Conservation (phyloP, 2,329 filamentous ascomycete genomes). For the Alternaria sp. region DNA sequence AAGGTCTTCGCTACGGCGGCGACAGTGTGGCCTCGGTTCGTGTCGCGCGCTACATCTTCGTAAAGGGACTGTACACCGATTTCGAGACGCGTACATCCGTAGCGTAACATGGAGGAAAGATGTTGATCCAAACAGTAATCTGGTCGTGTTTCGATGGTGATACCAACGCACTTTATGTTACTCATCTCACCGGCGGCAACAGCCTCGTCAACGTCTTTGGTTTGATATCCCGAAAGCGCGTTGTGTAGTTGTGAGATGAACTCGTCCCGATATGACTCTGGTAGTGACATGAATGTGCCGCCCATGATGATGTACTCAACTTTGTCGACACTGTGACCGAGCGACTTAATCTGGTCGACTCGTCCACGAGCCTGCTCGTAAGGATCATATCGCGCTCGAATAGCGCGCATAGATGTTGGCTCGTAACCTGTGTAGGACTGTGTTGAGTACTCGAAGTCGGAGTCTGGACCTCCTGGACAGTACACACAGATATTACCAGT, state of each 20-base stretch:
- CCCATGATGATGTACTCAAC: slow-evolving; percentile 99
- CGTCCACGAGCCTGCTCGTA: slow-evolving; percentile 96
- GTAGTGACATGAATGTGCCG: slow-evolving; percentile 96
- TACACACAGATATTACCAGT: slow-evolving; percentile 99
- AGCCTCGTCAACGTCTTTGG: slow-evolving; percentile 91
- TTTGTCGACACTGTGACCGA: slow-evolving; percentile 97
- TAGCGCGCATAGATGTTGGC: slow-evolving; percentile 97
- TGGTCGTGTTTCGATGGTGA: slow-evolving; percentile 96
- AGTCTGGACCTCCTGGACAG: slow-evolving; percentile 95
- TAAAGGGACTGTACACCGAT: slow-evolving; percentile 96
- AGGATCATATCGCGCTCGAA: slow-evolving; percentile 94
- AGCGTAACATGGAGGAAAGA: slow-evolving; percentile 93
- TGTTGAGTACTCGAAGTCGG: slow-evolving; percentile 98
- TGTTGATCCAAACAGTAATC: slow-evolving; percentile 98
- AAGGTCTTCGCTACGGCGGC: slow-evolving; percentile 96
- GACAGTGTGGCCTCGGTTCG: slow-evolving; percentile 95
- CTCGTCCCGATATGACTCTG: slow-evolving; percentile 85
- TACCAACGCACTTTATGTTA: slow-evolving; percentile 96
- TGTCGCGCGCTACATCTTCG: slow-evolving; percentile 97
- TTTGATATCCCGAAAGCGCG: slow-evolving; percentile 93
- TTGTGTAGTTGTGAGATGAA: slow-evolving; percentile 98
- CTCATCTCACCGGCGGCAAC: slow-evolving; percentile 95
- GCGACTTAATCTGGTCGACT: slow-evolving; percentile 93
- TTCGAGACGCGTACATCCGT: slow-evolving; percentile 93
- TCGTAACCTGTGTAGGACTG: slow-evolving; percentile 99